A percentile compares a stretch with the other conserved stretches of the same genome.
phyloP scores from a whole-genome alignment of 2,329 filamentous ascomycete genomes.

The Didymella sp. region DNA sequence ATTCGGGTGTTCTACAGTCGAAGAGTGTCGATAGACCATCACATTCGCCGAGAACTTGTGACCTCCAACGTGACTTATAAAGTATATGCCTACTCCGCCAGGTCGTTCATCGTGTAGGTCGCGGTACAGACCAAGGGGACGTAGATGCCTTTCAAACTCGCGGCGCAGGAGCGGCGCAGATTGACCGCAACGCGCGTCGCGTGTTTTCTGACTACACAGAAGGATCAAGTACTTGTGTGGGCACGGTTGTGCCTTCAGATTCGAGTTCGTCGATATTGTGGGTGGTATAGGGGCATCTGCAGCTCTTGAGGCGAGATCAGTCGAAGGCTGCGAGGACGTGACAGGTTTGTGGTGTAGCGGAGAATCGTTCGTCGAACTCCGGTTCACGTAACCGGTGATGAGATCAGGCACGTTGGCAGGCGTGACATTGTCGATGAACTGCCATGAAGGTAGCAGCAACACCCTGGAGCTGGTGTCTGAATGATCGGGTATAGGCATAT shows the following conservation, averaged over 20 bases:
- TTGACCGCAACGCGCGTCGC: constrained; percentile 93
- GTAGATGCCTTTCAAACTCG: constrained; percentile 88
- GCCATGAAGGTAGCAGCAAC: constrained; percentile 84
- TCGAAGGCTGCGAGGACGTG: constrained; percentile 7
- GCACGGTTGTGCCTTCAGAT: constrained; percentile 67
- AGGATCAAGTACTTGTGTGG: constrained; percentile 88
- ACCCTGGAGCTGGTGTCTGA: constrained; percentile 73
- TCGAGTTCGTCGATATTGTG: constrained; percentile 40
- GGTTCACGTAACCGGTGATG: constrained; percentile 73
- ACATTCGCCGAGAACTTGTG: constrained; percentile 97
- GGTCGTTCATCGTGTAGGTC: constrained; percentile 88
- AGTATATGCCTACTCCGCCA: constrained; percentile 93
- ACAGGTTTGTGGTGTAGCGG: constrained; percentile 54
- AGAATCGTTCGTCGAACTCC: constrained; percentile 74
- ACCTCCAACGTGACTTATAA: constrained; percentile 93
- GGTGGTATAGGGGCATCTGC: constrained; percentile 30
- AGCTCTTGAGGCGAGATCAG: constrained; percentile 27
- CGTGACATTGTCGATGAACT: constrained; percentile 81
- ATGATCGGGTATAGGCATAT: constrained; percentile 79
- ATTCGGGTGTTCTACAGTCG: constrained; percentile 29
- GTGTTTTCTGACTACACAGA: constrained; percentile 92
- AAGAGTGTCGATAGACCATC: constrained; percentile 78
- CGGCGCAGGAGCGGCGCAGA: constrained; percentile 86
- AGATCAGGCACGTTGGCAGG: constrained; percentile 75
- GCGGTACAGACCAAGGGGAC: constrained; percentile 81